A percentile compares a stretch with the other conserved stretches of the same genome.
Evolutionary conservation across 306 rosid species (phyloP).

Genomic region (Styphnolobium japonicum): DNA sequence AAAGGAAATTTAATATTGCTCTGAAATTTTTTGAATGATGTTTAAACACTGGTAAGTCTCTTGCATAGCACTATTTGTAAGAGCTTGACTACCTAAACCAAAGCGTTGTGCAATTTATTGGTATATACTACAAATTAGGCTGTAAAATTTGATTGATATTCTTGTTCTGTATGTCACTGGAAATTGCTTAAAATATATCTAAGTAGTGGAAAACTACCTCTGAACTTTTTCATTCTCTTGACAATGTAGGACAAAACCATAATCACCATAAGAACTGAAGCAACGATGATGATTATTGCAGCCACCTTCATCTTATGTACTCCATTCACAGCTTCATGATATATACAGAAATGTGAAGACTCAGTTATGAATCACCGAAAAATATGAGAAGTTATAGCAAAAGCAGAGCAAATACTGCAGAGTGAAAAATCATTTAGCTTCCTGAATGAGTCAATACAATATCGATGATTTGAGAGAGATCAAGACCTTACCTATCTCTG

Average conservation of each 20-base stretch:
- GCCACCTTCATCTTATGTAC: slow-evolving; percentile 7
- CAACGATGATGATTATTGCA: slow-evolving; percentile 1
- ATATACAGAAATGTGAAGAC: slow-evolving; percentile 8
- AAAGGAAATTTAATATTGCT: neutral
- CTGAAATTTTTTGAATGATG: neutral
- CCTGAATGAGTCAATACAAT: neutral
- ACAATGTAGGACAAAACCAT: slow-evolving; percentile 15
- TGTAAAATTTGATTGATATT: neutral
- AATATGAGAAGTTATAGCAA: neutral
- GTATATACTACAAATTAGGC: neutral
- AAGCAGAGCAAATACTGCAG: neutral
- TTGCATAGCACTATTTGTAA: neutral
- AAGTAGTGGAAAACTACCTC: slow-evolving; percentile 26
- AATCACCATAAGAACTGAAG: slow-evolving; percentile 11
- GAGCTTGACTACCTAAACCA: neutral
- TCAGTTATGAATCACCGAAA: neutral
- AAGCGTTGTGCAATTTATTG: neutral
- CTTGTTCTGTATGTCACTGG: neutral
- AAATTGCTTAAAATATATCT: neutral
- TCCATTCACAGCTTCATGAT: slow-evolving; percentile 17
- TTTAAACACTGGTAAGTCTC: neutral
- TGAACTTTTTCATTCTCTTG: slow-evolving; percentile 14
- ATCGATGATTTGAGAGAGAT: neutral
- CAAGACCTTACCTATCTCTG: slow-evolving; percentile 32
- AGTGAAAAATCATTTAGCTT: neutral